phyloP scores from a whole-genome alignment of 805 yeast genomes.

The Danielia reshetovae region DNA sequence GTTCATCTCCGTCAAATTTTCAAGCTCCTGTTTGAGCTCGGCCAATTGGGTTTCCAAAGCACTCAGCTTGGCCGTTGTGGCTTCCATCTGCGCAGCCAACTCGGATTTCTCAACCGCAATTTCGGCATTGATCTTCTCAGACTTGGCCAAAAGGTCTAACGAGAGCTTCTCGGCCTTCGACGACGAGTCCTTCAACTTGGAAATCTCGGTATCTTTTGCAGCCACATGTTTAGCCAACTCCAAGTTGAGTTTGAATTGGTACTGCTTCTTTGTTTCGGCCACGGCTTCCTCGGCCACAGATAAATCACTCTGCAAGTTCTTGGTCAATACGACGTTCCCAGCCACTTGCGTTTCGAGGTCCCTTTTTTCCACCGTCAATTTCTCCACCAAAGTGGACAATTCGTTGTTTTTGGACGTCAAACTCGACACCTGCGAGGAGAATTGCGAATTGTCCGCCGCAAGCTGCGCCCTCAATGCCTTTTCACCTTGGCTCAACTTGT shows the following conservation, averaged over 20 bases:
- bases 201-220: constrained; percentile 20
- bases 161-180: not conserved
- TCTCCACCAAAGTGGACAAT: not conserved
- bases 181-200: constrained; percentile 1
- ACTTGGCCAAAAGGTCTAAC: not conserved
- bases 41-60: constrained; percentile 2
- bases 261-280: constrained; percentile 12
- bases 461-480: not conserved
- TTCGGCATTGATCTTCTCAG: not conserved
- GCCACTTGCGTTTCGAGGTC: not conserved
- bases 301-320: not conserved
- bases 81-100: not conserved
- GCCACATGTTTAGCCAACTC: constrained; percentile 22
- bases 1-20: constrained; percentile 3
- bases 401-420: not conserved
- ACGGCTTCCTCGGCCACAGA: constrained; percentile 5
- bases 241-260: constrained; percentile 22
- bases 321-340: not conserved
- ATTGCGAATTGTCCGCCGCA: not conserved
- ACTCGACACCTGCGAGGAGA: not conserved
- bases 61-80: constrained; percentile 1
- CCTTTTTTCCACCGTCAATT: not conserved
- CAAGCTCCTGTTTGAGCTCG: not conserved
- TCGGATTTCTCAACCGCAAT: constrained; percentile 1
- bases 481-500: not conserved